Percentiles rank a stretch among this genome's conserved stretches.
phyloP scores from a whole-genome alignment of 2,329 filamentous ascomycete genomes.

The Lasiodiplodia sp. region DNA sequence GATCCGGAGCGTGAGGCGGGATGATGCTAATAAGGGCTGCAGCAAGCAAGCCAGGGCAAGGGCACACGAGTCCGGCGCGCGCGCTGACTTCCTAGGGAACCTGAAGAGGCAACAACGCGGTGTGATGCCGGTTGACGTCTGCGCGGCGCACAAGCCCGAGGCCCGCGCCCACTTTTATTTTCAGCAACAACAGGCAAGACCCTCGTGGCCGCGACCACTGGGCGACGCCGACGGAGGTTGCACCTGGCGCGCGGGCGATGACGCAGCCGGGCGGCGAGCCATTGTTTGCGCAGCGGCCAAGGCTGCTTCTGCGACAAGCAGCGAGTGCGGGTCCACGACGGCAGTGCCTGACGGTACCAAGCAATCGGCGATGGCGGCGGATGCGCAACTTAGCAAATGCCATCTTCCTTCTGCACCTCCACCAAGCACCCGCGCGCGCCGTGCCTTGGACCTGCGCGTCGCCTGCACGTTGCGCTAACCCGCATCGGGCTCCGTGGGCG shows the following conservation, averaged over 20 bases:
- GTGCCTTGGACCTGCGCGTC: slow-evolving; percentile 23
- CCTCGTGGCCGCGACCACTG: not conserved
- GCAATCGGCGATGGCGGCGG: not conserved
- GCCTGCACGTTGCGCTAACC: slow-evolving; percentile 18
- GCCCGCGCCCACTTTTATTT: slow-evolving; percentile 24
- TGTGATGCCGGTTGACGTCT: slow-evolving; percentile 29
- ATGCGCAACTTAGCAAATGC: slow-evolving; percentile 22
- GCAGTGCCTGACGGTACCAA: not conserved
- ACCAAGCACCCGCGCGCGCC: slow-evolving; percentile 16
- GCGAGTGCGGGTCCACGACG: not conserved
- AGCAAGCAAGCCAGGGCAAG: not conserved
- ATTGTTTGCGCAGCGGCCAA: slow-evolving; percentile 1
- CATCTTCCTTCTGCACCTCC: slow-evolving; percentile 3
- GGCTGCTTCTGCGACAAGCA: not conserved
- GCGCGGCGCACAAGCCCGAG: slow-evolving; percentile 21
- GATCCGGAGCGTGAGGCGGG: slow-evolving; percentile 3
- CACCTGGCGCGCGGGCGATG: not conserved
- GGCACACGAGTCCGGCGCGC: not conserved
- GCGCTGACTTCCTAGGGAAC: slow-evolving; percentile 13
- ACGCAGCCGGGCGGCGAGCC: not conserved
- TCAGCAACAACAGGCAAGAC: slow-evolving; percentile 13
- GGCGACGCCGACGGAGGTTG: not conserved
- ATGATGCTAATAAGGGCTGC: not conserved
- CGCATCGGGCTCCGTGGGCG: not conserved
- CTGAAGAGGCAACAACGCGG: slow-evolving; percentile 31